Percentiles rank a stretch among this genome's conserved stretches.
Evolutionary conservation across 208 protist species (phyloP).

Genomic region (Leishmania aethiopica): DNA sequence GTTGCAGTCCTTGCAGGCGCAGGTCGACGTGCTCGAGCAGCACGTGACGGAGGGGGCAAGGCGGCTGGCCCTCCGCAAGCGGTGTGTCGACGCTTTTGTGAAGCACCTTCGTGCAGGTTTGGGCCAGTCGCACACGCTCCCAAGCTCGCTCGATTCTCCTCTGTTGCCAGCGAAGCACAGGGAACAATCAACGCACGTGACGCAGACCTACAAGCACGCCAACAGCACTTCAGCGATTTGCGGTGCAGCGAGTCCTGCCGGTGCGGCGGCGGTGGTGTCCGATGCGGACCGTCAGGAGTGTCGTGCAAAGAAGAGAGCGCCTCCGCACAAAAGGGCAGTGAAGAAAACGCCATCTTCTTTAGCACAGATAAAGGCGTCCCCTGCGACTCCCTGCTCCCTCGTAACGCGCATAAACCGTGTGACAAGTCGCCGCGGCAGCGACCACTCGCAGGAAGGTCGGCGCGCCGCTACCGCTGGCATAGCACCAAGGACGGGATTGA

Average conservation of each 20-base stretch:
- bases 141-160: not conserved
- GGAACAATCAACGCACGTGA: not conserved
- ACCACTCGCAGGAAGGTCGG: not conserved
- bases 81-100: not conserved
- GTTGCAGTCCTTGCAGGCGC: constrained; percentile 18
- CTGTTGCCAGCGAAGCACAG: not conserved
- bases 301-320: not conserved
- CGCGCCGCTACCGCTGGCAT: not conserved
- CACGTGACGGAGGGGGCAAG: constrained; percentile 15
- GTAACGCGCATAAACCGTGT: not conserved
- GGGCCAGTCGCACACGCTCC: not conserved
- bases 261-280: no score
- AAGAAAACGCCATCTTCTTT: not conserved
- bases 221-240: not conserved
- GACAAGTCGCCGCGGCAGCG: not conserved
- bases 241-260: not conserved
- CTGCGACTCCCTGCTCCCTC: not conserved
- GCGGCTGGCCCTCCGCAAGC: constrained; percentile 19
- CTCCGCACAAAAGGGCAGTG: not conserved
- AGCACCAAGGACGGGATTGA: not conserved
- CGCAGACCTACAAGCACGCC: no score
- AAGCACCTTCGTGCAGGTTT: not conserved
- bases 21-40: constrained; percentile 11
- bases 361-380: not conserved
- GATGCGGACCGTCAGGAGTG: not conserved